These are phyloP conservation scores for Cicer cuneatum DNA, from an alignment of 306 rosid species.

Conservation along the genomic window DNA sequence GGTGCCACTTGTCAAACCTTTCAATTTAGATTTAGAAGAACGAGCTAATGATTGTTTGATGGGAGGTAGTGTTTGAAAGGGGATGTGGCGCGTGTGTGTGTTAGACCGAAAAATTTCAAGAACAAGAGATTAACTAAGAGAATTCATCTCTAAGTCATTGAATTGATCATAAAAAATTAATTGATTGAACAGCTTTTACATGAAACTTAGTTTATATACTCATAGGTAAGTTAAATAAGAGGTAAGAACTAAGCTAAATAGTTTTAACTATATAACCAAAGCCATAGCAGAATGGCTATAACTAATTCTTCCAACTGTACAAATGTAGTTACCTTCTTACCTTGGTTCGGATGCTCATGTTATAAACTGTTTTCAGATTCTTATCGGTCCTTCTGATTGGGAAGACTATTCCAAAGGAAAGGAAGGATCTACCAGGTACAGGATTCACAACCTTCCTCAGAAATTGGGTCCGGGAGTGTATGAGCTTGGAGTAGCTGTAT, in stretches of 20 bases:
- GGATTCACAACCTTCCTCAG: constrained; percentile 74
- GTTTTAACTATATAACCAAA: not conserved
- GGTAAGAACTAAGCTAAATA: too few species aligned
- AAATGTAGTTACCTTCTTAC: not conserved
- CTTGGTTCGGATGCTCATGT: constrained; percentile 13
- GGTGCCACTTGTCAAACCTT: too few species aligned
- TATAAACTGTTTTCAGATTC: constrained; percentile 57
- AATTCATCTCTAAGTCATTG: not conserved
- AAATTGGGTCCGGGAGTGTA: constrained; percentile 69
- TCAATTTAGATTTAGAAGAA: not conserved
- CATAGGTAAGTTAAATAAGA: not conserved
- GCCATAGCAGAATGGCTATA: not conserved
- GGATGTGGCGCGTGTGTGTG: not conserved
- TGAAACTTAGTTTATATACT: not conserved
- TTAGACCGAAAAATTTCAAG: not conserved
- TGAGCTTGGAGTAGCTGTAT: constrained; percentile 74
- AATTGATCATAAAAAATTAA: not conserved
- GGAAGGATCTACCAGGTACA: constrained; percentile 75
- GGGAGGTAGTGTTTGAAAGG: not conserved
- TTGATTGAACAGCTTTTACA: not conserved
- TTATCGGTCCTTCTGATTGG: constrained; percentile 88
- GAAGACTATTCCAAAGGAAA: constrained; percentile 67
- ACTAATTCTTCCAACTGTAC: not conserved
- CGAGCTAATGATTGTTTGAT: not conserved
- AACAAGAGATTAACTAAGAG: not conserved